Percentiles rank a stretch among this genome's conserved stretches.
These are phyloP conservation scores for Pestalotiopsis fici DNA, from an alignment of 2,329 filamentous ascomycete species.

Conservation along the genomic window DNA sequence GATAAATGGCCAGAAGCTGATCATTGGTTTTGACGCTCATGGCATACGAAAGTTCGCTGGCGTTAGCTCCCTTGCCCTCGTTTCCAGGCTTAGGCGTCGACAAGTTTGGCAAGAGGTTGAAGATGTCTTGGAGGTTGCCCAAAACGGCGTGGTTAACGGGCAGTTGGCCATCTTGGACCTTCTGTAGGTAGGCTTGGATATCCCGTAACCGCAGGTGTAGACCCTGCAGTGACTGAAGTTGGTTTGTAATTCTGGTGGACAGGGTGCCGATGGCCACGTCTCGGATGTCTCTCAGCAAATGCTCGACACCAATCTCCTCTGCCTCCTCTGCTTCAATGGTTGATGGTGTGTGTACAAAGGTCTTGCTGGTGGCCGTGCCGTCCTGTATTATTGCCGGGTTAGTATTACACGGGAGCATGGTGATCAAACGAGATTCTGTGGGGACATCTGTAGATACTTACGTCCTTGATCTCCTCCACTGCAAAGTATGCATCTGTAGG, in stretches of 20 bases:
- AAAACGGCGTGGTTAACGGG: conserved; percentile 97
- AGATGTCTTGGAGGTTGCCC: conserved; percentile 97
- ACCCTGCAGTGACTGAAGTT: conserved; percentile 95
- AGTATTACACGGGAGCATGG: background rate
- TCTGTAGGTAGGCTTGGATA: conserved; percentile 93
- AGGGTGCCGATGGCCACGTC: conserved; percentile 97
- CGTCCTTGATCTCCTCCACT: conserved; percentile 99
- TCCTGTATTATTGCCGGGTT: conserved; percentile 59
- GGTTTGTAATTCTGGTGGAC: conserved; percentile 94
- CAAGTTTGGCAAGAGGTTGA: conserved; percentile 96
- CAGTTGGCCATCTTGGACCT: conserved; percentile 88
- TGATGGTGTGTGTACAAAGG: conserved; percentile 96
- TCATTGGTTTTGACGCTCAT: conserved; percentile 99
- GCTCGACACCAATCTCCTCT: conserved; percentile 98
- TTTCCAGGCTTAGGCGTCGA: conserved; percentile 73
- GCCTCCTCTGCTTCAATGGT: conserved; percentile 99
- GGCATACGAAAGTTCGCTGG: conserved; percentile 85
- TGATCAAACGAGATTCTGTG: background rate
- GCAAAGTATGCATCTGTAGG: conserved; percentile 99
- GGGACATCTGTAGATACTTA: conserved; percentile 46
- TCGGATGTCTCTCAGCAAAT: conserved; percentile 94
- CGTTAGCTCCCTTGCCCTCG: conserved; percentile 56
- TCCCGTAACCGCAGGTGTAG: conserved; percentile 92
- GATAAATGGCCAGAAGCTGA: conserved; percentile 97
- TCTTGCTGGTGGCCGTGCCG: conserved; percentile 93